Evolutionary conservation across 208 protist species (phyloP).

Genomic region (Acanthamoeba sp.): DNA sequence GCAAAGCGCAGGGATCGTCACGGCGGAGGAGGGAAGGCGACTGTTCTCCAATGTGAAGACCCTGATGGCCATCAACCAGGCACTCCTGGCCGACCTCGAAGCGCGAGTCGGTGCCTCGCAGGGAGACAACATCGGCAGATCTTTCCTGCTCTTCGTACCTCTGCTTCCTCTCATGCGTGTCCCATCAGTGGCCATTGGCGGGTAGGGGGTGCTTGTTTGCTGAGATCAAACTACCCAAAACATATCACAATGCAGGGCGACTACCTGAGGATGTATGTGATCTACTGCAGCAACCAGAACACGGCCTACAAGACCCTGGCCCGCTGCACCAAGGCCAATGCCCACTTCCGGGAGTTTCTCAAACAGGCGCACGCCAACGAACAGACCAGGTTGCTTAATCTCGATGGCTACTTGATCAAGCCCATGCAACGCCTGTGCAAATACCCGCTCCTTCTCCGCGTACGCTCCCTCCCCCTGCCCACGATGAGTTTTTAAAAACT

Average conservation of each 20-base stretch:
- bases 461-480: neutral
- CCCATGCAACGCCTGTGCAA: constrained; percentile 50
- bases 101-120: neutral
- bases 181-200: no score
- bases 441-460: constrained; percentile 51
- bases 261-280: constrained; percentile 51
- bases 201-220: no score
- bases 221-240: no score
- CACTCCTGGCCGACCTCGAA: constrained; percentile 25
- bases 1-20: neutral
- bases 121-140: constrained; percentile 25
- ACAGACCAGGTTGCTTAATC: constrained; percentile 1
- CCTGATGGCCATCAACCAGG: constrained; percentile 36
- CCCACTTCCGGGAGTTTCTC: neutral
- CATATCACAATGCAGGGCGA: neutral
- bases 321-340: neutral
- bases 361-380: neutral
- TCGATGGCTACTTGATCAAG: constrained; percentile 54
- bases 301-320: neutral
- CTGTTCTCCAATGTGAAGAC: constrained; percentile 58
- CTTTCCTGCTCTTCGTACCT: constrained; percentile 58
- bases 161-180: neutral
- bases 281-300: constrained; percentile 62
- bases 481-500: no score
- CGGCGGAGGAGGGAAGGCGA: neutral